Evolutionary conservation across 1,139 yeast genomes (phyloP).

Genomic region (Protomyces macrosporus): DNA sequence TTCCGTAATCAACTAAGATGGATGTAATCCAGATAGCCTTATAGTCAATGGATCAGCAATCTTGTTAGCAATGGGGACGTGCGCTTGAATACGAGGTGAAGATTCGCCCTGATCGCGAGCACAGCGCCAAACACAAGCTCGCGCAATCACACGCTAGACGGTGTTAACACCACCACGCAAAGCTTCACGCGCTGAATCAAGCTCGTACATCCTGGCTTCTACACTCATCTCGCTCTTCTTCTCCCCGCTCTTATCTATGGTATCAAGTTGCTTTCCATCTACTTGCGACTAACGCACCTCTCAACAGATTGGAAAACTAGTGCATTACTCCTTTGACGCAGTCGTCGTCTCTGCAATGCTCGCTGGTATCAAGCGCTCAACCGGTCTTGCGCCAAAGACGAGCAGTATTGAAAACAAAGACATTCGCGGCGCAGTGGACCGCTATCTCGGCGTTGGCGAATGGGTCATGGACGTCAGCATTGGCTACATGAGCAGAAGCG

Average conservation of each 20-base stretch:
- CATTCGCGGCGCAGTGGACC: slow-evolving; percentile 53
- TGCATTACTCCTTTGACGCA: slow-evolving; percentile 69
- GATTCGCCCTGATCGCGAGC: no score
- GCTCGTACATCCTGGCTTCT: neutral
- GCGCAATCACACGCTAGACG: no score
- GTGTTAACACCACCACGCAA: neutral
- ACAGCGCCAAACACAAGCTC: no score
- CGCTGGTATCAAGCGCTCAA: slow-evolving; percentile 83
- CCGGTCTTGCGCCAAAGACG: slow-evolving; percentile 61
- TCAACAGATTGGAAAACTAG: slow-evolving; percentile 35
- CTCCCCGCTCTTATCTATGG: neutral
- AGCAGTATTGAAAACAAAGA: slow-evolving; percentile 45
- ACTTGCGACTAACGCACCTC: neutral
- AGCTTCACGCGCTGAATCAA: neutral
- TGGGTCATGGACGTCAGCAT: slow-evolving; percentile 68
- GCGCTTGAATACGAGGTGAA: no score
- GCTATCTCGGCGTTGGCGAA: slow-evolving; percentile 82
- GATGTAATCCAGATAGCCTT: no score
- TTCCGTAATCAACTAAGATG: no score
- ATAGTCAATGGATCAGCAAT: no score
- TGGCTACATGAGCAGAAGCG: slow-evolving; percentile 65
- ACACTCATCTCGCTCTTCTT: neutral
- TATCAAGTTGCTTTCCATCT: neutral
- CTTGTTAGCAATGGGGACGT: no score
- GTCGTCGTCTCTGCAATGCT: slow-evolving; percentile 72